phyloP scores from a whole-genome alignment of 306 rosid species.

The Glycine soja region DNA sequence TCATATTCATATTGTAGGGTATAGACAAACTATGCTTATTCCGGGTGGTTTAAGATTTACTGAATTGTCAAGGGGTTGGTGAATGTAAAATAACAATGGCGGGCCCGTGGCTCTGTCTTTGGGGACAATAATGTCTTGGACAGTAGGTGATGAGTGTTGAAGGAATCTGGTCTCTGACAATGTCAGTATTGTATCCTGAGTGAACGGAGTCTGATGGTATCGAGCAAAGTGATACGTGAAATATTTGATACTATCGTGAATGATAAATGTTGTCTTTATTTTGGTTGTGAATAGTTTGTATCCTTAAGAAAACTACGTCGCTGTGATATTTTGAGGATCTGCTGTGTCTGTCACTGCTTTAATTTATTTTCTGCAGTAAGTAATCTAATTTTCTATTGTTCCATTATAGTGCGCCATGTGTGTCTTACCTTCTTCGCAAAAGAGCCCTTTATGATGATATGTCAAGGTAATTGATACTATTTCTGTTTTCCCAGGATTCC shows the following conservation, averaged over 20 bases:
- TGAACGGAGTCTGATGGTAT: no score
- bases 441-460: slow-evolving; percentile 87
- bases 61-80: background rate
- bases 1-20: background rate
- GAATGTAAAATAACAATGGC: background rate
- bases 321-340: slow-evolving; percentile 1
- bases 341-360: slow-evolving; percentile 2
- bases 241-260: no score
- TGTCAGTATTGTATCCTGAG: background rate
- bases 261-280: no score
- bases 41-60: background rate
- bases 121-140: background rate
- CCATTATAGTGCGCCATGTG: slow-evolving; percentile 78
- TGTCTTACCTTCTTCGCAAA: slow-evolving; percentile 86
- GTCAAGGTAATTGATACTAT: slow-evolving; percentile 71
- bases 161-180: background rate
- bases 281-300: background rate
- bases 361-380: slow-evolving; percentile 17
- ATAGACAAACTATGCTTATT: background rate
- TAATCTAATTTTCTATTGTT: slow-evolving; percentile 35
- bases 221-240: no score
- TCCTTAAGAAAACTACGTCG: background rate
- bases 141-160: slow-evolving; percentile 7
- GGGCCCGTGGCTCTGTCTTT: background rate
- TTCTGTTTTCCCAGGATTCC: slow-evolving; percentile 1